Evolutionary conservation across 495 filamentous ascomycete genomes (phyloP).

Genomic region (Hypoxylon trugodes): DNA sequence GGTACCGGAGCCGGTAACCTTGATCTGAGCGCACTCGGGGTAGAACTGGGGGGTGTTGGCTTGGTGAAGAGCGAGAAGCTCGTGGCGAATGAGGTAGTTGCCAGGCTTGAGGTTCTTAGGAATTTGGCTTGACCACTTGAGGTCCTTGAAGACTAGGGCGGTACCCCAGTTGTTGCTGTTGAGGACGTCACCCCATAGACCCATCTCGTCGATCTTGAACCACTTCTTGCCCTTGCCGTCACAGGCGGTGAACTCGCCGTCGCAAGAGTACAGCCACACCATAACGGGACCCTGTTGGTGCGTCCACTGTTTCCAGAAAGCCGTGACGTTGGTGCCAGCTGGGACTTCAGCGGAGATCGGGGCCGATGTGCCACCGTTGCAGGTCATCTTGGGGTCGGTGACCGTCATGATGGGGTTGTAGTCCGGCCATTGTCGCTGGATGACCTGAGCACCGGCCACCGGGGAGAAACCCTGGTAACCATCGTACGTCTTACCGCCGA

Average conservation of each 20-base stretch:
- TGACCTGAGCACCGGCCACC: slow-evolving; percentile 53
- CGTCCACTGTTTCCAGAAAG: slow-evolving; percentile 65
- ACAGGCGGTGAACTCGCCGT: slow-evolving; percentile 55
- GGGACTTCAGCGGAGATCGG: slow-evolving; percentile 51
- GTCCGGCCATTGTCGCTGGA: slow-evolving; percentile 64
- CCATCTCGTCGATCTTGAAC: slow-evolving; percentile 70
- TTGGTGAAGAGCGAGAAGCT: slow-evolving; percentile 67
- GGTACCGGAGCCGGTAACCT: slow-evolving; percentile 59
- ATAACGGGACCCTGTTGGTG: slow-evolving; percentile 65
- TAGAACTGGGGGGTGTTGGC: slow-evolving; percentile 69
- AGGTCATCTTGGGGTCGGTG: slow-evolving; percentile 56
- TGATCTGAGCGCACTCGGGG: slow-evolving; percentile 66
- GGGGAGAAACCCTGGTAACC: slow-evolving; percentile 62
- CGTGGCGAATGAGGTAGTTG: slow-evolving; percentile 68
- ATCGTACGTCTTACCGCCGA: slow-evolving; percentile 59
- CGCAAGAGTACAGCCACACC: slow-evolving; percentile 64
- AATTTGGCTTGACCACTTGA: slow-evolving; percentile 62
- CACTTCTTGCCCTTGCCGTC: slow-evolving; percentile 57
- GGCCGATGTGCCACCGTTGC: slow-evolving; percentile 64
- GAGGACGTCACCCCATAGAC: slow-evolving; percentile 52
- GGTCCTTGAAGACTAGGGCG: slow-evolving; percentile 53
- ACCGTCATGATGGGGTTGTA: slow-evolving; percentile 61
- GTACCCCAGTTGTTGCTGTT: slow-evolving; percentile 63
- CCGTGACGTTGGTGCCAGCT: slow-evolving; percentile 58
- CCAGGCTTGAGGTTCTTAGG: slow-evolving; percentile 60